Evolutionary conservation across 2,329 filamentous ascomycete genomes (phyloP).

Genomic region (Fusarium kyushuense): DNA sequence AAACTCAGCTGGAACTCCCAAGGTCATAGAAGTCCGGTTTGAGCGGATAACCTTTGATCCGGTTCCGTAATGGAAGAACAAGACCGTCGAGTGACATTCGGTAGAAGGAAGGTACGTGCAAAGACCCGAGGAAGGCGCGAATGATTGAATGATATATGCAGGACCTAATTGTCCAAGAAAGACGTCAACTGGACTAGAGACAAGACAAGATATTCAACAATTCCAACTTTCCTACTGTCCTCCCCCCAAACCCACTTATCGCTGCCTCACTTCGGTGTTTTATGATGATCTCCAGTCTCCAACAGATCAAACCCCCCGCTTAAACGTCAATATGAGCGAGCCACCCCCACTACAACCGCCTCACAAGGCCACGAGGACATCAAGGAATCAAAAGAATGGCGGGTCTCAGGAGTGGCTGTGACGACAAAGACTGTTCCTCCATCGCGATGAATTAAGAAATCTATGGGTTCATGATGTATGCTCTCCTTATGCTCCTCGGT

Average conservation of each 20-base stretch:
- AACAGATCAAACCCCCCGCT: constrained; percentile 23
- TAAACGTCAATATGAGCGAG: constrained; percentile 44
- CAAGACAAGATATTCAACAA: background rate
- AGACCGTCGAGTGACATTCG: background rate
- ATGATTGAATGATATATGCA: constrained; percentile 11
- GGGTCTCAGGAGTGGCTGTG: constrained; percentile 32
- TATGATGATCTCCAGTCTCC: constrained; percentile 21
- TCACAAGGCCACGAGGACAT: constrained; percentile 18
- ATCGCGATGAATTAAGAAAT: constrained; percentile 6
- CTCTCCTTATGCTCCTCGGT: constrained; percentile 18
- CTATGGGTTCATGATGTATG: background rate
- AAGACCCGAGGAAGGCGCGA: background rate
- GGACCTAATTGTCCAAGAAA: constrained; percentile 8
- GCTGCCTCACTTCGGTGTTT: constrained; percentile 33
- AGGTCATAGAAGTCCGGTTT: constrained; percentile 9
- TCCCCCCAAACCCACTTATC: constrained; percentile 23
- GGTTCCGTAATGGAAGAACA: constrained; percentile 9
- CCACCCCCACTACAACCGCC: constrained; percentile 42
- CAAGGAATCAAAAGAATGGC: constrained; percentile 19
- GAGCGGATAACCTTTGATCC: constrained; percentile 37
- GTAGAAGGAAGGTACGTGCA: background rate
- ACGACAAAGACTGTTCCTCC: constrained; percentile 9
- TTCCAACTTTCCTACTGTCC: constrained; percentile 8
- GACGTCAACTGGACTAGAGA: background rate
- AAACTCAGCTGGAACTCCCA: background rate